Base-by-base conservation (phyloP, 108 stramenopile species). In the Cyclotella distinguenda region DNA sequence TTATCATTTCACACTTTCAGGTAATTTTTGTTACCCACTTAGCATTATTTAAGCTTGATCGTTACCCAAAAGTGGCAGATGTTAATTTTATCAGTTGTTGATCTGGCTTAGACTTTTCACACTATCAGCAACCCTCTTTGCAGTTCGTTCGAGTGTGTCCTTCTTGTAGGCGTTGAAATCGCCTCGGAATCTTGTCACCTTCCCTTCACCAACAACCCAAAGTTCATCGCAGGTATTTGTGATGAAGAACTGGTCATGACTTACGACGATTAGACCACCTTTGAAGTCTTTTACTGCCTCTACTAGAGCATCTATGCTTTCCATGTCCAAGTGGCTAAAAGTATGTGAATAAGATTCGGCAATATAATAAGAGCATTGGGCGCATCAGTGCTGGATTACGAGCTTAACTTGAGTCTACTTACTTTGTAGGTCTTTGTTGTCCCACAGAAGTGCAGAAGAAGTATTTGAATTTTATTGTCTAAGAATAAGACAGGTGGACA, bases 221-320 rank as follows among this genome's bases (percentile, higher is more conserved):
- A 93, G 67, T 65, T 95, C 95, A 35, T 60, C 66, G 39, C 86
- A 88, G 12, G 87, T 86, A 19, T 86, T 79, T 9, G 81, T 82
- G 18, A 96, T 89, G 59, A 96, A 96, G 50, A 85, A 83, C 56
- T 93, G 86, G 79, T 99, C 98, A 81, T 99, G 98, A 47, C 90
- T 86, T 0, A 99, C 95, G 22, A 98, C 89, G 34, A 98, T 71
- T 31, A 98, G 73, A 1, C 97, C 98, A 23, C 97, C 97, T 13
- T 81, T 52, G 47, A 82, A 86, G 56, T 88, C 74, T 45, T 88
- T 79, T 2, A 98, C 78, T 12, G 93, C 97, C 39, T 90, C 92
- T 26, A 95, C 91, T 21, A 99, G 80, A 23, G 98, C 98, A 72
- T 99, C 97, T 16, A 97, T 96, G 21, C 91, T 89, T 75, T 97